Conservation (phyloP, 2,329 filamentous ascomycete species). For the Stenocarpella maydis region DNA sequence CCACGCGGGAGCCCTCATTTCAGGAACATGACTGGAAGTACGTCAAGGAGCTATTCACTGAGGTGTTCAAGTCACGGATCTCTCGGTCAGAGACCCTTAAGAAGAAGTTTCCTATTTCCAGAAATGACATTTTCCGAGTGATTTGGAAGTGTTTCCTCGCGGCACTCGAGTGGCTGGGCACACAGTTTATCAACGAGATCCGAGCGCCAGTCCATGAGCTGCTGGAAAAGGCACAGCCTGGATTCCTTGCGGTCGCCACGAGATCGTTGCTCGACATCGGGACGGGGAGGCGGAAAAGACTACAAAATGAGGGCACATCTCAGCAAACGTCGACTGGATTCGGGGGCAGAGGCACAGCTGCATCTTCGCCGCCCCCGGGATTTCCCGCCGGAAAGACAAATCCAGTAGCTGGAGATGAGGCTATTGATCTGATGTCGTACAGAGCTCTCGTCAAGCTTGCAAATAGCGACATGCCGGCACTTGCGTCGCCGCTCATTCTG, state of each 20-base stretch:
- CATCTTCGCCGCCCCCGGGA: background rate
- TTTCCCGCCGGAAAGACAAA: background rate
- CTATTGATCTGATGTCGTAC: slow-evolving; percentile 25
- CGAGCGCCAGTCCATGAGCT: background rate
- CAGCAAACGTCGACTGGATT: background rate
- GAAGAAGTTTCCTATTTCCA: background rate
- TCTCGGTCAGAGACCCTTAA: background rate
- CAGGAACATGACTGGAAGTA: slow-evolving; percentile 17
- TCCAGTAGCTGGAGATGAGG: background rate
- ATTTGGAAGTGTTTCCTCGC: slow-evolving; percentile 8
- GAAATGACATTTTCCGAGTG: background rate
- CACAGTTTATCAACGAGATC: background rate
- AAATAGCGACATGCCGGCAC: background rate
- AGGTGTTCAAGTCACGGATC: background rate
- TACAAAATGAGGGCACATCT: background rate
- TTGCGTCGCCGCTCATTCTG: slow-evolving; percentile 26
- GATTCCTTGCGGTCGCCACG: slow-evolving; percentile 18
- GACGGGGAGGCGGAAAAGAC: background rate
- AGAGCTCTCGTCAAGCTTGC: slow-evolving; percentile 7
- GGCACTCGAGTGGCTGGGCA: slow-evolving; percentile 21
- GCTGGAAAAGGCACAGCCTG: background rate
- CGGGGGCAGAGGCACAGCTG: background rate
- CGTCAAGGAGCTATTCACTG: slow-evolving; percentile 6
- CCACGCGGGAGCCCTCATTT: slow-evolving; percentile 21
- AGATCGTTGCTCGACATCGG: slow-evolving; percentile 17